A percentile compares a stretch with the other conserved stretches of the same genome.
Conservation (phyloP, 306 rosid genomes). For the Fragaria vesca region DNA sequence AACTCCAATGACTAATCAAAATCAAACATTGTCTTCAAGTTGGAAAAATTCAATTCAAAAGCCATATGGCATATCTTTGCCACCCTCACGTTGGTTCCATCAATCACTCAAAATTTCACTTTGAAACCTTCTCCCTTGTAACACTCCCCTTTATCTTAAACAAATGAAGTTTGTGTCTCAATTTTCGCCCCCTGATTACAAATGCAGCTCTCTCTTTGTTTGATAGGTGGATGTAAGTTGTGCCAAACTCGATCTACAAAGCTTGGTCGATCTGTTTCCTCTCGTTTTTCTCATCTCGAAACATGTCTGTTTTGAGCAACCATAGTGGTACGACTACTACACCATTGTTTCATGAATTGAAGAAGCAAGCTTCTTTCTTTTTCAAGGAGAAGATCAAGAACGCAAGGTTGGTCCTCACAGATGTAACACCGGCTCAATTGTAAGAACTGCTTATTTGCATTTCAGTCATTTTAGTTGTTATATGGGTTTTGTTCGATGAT, state of each 20-base stretch:
- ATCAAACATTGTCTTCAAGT: conserved; percentile 5
- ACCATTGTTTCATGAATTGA: conserved; percentile 69
- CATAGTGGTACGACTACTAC: conserved; percentile 31
- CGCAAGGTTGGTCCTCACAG: conserved; percentile 92
- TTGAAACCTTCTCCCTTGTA: conserved; percentile 26
- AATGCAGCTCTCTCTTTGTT: conserved; percentile 8
- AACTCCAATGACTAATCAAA: conserved; percentile 26
- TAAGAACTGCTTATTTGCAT: conserved; percentile 21
- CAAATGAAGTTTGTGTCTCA: neutral
- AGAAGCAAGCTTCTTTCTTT: conserved; percentile 91
- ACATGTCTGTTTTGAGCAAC: conserved; percentile 50
- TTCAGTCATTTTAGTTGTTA: neutral
- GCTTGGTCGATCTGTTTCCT: neutral
- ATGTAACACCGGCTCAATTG: conserved; percentile 89
- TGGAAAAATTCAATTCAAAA: conserved; percentile 13
- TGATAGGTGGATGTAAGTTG: conserved; percentile 10
- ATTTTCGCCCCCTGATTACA: neutral
- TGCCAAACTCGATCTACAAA: conserved; percentile 4
- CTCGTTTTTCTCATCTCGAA: neutral
- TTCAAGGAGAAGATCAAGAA: conserved; percentile 87
- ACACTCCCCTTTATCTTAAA: neutral
- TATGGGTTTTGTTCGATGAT: conserved; percentile 16
- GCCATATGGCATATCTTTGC: neutral
- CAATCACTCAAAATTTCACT: neutral
- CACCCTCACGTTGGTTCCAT: conserved; percentile 15